These are phyloP conservation scores for Cladosporium oxysporum DNA, from an alignment of 2,329 filamentous ascomycete genomes.

Conservation along the genomic window DNA sequence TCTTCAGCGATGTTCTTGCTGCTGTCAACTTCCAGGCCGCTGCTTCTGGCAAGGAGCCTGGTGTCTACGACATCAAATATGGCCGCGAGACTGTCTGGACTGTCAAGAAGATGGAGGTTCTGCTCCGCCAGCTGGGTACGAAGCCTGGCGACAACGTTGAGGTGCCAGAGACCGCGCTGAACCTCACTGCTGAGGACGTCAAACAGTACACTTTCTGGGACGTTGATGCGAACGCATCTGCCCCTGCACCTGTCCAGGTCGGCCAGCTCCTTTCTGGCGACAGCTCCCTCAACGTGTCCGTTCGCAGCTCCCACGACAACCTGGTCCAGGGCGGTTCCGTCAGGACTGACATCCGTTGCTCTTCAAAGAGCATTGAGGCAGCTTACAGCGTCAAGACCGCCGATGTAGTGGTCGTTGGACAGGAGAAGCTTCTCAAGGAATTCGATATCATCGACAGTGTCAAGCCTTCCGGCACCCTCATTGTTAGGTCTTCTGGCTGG, in stretches of 20 bases:
- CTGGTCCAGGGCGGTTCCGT: conserved; percentile 72
- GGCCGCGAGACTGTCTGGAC: conserved; percentile 69
- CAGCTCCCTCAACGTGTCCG: conserved; percentile 61
- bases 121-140: conserved; percentile 50
- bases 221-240: conserved; percentile 70
- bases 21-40: conserved; percentile 76
- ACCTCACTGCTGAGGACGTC: conserved; percentile 52
- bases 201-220: conserved; percentile 96
- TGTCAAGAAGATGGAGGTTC: conserved; percentile 52
- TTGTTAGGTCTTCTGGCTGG: conserved; percentile 74
- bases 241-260: conserved; percentile 63
- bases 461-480: conserved; percentile 69
- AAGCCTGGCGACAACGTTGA: conserved; percentile 40
- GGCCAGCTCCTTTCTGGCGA: conserved; percentile 63
- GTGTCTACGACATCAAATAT: conserved; percentile 86
- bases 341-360: conserved; percentile 81
- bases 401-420: conserved; percentile 75
- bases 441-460: conserved; percentile 72
- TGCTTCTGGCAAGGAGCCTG: conserved; percentile 60
- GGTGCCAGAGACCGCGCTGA: conserved; percentile 40
- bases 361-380: conserved; percentile 79
- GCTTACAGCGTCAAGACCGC: conserved; percentile 79
- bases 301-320: conserved; percentile 63
- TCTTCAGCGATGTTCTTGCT: conserved; percentile 90
- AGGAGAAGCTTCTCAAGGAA: conserved; percentile 76